phyloP scores from a whole-genome alignment of 2,329 filamentous ascomycete species.

The Scytalidium lignicola region DNA sequence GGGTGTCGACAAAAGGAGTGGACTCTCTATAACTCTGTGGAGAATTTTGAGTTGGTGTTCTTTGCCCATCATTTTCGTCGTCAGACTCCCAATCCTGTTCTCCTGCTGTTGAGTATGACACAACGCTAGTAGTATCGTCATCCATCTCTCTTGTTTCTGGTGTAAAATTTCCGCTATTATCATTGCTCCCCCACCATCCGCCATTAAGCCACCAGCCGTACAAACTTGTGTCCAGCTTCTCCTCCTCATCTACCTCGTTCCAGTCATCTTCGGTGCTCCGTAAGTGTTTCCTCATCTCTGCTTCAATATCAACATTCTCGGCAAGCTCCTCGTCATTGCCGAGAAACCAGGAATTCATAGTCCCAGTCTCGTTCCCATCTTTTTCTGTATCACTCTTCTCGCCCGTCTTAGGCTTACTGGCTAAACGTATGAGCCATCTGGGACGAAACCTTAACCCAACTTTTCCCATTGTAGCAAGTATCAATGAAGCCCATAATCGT shows the following conservation, averaged over 20 bases:
- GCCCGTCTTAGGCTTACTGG: slow-evolving; percentile 21
- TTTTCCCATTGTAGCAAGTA: slow-evolving; percentile 40
- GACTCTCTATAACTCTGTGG: slow-evolving; percentile 47
- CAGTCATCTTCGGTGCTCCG: slow-evolving; percentile 34
- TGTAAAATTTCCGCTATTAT: slow-evolving; percentile 74
- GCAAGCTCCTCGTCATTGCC: slow-evolving; percentile 47
- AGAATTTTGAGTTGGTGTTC: slow-evolving; percentile 69
- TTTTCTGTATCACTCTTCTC: slow-evolving; percentile 6
- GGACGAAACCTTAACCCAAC: slow-evolving; percentile 60
- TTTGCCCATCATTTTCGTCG: slow-evolving; percentile 40
- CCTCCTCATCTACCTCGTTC: slow-evolving; percentile 46
- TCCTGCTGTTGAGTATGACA: slow-evolving; percentile 48
- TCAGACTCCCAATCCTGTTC: slow-evolving; percentile 43
- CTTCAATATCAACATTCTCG: slow-evolving; percentile 73
- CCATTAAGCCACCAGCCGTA: slow-evolving; percentile 83
- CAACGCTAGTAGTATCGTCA: slow-evolving; percentile 73
- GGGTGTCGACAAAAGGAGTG: slow-evolving; percentile 56
- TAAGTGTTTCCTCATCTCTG: slow-evolving; percentile 64
- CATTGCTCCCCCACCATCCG: slow-evolving; percentile 78
- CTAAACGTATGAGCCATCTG: slow-evolving; percentile 50
- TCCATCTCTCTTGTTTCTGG: slow-evolving; percentile 50
- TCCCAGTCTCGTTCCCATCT: slow-evolving; percentile 22
- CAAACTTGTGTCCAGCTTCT: slow-evolving; percentile 64
- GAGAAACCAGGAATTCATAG: slow-evolving; percentile 48
- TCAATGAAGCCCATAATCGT: slow-evolving; percentile 31